Base-by-base conservation (phyloP, 371 early-diverging fungal species). In the Actinomortierella wolfii region DNA sequence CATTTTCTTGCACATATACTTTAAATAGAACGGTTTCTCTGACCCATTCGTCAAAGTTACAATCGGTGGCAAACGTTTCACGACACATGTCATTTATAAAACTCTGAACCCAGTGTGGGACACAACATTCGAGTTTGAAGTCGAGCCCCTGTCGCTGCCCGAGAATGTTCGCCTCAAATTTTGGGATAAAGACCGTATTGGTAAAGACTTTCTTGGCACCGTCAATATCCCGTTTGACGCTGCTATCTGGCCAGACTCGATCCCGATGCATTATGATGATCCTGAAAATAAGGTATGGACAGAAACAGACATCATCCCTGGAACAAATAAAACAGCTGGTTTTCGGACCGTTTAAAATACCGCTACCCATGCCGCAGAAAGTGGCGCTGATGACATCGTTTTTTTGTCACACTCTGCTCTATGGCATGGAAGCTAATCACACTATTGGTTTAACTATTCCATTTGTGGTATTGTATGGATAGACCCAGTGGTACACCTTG, bases 61-160 rank as follows among this genome's bases (percentile, higher is more conserved):
- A 11, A 60, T 82, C 46, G 89, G 89, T 11, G 84, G 84, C 39
- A 86, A 87, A 64, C 86, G 84, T 49, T 84, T 84, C 57, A 84
- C 82, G 15, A 92, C 94, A 25, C 78, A 85, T 26, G 85, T 89
- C 6, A 68, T 91, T 56, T 75, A 81, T 55, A 84, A 89, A 56
- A 88, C 82, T 14, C 68, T 94, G 45, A 83, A 88, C 56, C 94
- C 94, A 1, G 82, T 79, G 21, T 94, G 94, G 93, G 82, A 92
- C 54, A 83, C 78, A 11, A 71, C 82, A 50, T 90, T 91, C 67
- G 89, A 88, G 34, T 82, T 91, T 68, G 76, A 74, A 20, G 45
- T 89, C 23, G 67, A 81, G 14, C 64, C 78, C 15, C 68, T 74
- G 46, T 79, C 79, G 20, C 58, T 78, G 17, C 84, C 85, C 1